Base-by-base conservation (phyloP, 2,329 filamentous ascomycete species). In the Penicillium sp. region DNA sequence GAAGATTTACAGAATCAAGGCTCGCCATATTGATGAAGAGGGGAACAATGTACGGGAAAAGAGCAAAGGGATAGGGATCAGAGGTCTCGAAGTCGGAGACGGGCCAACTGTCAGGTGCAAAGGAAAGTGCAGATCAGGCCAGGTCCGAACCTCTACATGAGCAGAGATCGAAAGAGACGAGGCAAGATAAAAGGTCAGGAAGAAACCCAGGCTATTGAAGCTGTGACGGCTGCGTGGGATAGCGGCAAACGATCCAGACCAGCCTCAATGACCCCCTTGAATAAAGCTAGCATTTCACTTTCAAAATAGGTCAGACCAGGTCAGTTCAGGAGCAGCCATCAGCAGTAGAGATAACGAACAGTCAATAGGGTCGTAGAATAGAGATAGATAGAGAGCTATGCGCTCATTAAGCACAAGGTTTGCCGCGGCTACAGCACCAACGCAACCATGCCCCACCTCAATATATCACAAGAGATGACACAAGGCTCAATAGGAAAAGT, bases 1-100 rank as follows among this genome's bases (percentile, higher is more conserved):
- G 56, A 24, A 64, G 52, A 24, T 59, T 58, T 24, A 62, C 55
- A 1, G 63, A 67, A 44, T 61, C 58, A n/a, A 66, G 59, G 27
- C 55, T 68, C 16, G 66, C 66, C 63, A 68, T 66, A 41, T 46
- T 54, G 56, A 20, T 13, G n/a, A 23, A 45, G 23, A 23, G 27
- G 22, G 28, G 42, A 18, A 41, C 37, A 14, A 29, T 36, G 31
- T 5, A 36, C 26, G 20, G 16, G 20, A 31, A 40, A 31, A 26
- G 29, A 22, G 38, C 42, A 46, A 38, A 46, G 41, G 41, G 44
- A 36, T 36, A 40, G 27, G 26, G 23, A 27, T 10, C 23, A 34
- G 32, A 28, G 24, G 14, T 16, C 20, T n/a, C 9, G 11, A 24
- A 8, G 35, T 23, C 20, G 35, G 11, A 26, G 35, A n/a, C 24